Evolutionary conservation across 345 rosid species (phyloP), one percentile per base, ranked within the genome.

Genomic region (Acer yangbiense): DNA sequence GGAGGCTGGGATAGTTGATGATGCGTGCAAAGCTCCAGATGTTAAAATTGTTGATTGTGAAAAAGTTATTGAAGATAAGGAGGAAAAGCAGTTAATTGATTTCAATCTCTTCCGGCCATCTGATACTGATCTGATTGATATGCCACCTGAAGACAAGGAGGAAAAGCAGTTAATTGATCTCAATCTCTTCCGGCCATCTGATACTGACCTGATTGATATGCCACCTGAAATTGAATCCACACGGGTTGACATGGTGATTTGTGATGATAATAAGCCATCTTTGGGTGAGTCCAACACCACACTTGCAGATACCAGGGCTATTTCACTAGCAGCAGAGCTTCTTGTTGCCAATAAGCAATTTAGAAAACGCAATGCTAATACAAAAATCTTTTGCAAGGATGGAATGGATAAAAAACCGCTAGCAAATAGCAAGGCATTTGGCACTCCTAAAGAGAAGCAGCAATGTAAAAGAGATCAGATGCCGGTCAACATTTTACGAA

Each of bases 381-480:
- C 21, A 73, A 83, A 76, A 74, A 44, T 73, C 29, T 73, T 64
- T 68, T 76, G 43, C 21, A 76, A 55, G 80, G 77, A 77, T 72
- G 80, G 48, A 55, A 71, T 61, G 71, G 80, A 74, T 83, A 78
- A 82, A 46, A 82, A 82, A 76, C 72, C 78, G 77, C 80, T 71
- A 81, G 83, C 83, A 73, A 71, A 74, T 46, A 65, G 79, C 67
- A 84, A 80, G 73, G 84, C 71, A 7, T 66, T 70, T 52, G 74
- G 55, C 64, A 61, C 83, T 77, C 79, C 75, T 76, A 87, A 72
- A 76, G 89, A 79, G 76, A 85, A 84, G 44, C 83, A 68, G 50
- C 82, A 81, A 9, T 39, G 74, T 62, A 88, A 80, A 78, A 86
- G 77, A 81, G 84, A 79, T 80, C 80, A 75, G 69, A 76, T 48